Percentiles rank a stretch among this genome's conserved stretches.
Evolutionary conservation across 2,329 filamentous ascomycete species (phyloP).

Genomic region (Albophoma yamanashiensis): DNA sequence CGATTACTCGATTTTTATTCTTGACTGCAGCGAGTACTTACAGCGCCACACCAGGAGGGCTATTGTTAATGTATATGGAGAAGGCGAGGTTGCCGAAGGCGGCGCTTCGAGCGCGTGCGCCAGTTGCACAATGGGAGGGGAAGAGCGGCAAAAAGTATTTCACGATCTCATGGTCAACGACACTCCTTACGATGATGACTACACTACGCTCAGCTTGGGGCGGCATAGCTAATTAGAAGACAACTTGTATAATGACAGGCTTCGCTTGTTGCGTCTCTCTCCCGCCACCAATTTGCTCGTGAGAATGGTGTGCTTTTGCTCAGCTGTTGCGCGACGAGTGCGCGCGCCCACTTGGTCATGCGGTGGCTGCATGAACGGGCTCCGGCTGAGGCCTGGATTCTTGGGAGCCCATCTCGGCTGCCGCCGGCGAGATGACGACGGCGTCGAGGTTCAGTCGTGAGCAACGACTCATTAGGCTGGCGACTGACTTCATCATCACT

Average conservation of each 20-base stretch:
- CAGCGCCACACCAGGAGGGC: background rate
- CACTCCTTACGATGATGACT: constrained; percentile 7
- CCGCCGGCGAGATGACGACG: background rate
- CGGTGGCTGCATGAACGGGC: background rate
- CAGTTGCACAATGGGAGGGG: no score
- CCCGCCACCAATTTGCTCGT: background rate
- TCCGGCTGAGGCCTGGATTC: background rate
- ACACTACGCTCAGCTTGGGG: background rate
- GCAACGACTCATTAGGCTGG: no score
- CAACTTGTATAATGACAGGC: background rate
- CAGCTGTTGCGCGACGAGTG: background rate
- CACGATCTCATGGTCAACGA: constrained; percentile 2
- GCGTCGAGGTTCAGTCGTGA: no score
- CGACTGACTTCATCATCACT: no score
- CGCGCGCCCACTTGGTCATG: background rate
- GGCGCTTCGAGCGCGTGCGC: background rate
- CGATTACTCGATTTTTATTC: no score
- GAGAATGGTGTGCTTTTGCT: background rate
- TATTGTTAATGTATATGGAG: background rate
- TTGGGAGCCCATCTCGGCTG: background rate
- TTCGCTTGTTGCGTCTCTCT: background rate
- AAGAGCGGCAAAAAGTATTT: background rate
- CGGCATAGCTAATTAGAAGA: background rate
- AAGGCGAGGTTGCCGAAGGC: background rate
- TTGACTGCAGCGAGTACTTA: background rate